Conservation (phyloP, 257 asterid genomes). For the Coffea eugenioides region DNA sequence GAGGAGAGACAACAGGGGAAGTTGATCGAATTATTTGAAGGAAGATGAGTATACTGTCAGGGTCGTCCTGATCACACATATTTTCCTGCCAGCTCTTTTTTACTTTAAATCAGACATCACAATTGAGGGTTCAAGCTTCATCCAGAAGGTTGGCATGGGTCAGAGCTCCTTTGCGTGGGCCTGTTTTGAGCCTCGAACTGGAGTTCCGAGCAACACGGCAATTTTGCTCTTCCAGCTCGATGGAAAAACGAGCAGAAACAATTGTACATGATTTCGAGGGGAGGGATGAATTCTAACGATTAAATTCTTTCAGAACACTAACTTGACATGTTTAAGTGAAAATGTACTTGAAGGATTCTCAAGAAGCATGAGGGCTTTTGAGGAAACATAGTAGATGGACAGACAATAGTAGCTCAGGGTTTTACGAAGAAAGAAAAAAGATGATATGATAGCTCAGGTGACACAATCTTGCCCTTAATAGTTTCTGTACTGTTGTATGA, state of each 20-base stretch:
- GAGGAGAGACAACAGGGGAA: slow-evolving; percentile 7
- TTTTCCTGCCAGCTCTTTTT: slow-evolving; percentile 4
- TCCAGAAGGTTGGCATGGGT: neutral
- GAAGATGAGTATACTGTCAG: neutral
- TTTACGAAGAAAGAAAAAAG: too few species aligned
- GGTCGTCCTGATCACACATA: neutral
- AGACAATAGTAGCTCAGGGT: too few species aligned
- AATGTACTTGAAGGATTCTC: neutral
- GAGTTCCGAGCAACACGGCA: neutral
- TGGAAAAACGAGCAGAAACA: neutral
- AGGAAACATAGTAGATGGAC: neutral
- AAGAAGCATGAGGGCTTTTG: neutral
- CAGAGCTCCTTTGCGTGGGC: neutral
- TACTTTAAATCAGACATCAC: neutral
- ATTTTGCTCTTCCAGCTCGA: slow-evolving; percentile 1
- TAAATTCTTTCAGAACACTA: neutral
- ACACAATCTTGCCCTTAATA: slow-evolving; percentile 3
- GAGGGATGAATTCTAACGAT: neutral
- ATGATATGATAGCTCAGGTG: too few species aligned
- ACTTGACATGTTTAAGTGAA: neutral
- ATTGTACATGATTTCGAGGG: neutral
- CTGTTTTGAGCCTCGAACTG: too few species aligned
- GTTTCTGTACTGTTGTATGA: too few species aligned
- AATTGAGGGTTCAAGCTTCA: neutral
- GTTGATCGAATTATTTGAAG: neutral